These are phyloP conservation scores for Wickerhamiella vanderwaltii DNA, from an alignment of 805 yeast species.

Conservation along the genomic window DNA sequence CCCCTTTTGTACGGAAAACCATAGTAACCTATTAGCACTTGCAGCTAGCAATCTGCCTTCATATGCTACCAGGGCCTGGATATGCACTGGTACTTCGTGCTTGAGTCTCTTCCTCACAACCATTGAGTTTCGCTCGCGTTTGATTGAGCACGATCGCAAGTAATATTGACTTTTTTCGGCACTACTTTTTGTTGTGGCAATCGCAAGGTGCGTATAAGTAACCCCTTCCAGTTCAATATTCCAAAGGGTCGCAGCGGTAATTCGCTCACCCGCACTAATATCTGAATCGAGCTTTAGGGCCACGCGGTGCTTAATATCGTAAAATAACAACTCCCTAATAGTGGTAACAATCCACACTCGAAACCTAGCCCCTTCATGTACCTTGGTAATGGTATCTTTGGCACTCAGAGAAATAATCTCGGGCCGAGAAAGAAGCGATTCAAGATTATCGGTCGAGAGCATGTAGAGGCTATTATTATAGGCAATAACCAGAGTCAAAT, in stretches of 20 bases:
- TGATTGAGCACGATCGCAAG: conserved; percentile 3
- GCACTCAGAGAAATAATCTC: background rate
- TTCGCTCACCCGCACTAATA: background rate
- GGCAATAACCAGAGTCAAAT: conserved; percentile 3
- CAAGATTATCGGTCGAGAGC: background rate
- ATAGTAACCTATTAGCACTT: background rate
- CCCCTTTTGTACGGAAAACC: background rate
- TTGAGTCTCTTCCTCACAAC: conserved; percentile 4
- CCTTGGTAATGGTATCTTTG: background rate
- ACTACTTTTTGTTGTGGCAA: background rate
- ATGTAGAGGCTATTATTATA: background rate
- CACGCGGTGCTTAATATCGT: conserved; percentile 4
- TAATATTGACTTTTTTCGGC: background rate
- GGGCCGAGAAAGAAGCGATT: background rate
- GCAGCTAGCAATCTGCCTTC: background rate
- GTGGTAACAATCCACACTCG: conserved; percentile 5
- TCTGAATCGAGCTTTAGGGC: background rate
- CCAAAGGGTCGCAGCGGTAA: conserved; percentile 2
- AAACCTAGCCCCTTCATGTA: background rate
- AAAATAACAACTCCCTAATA: background rate
- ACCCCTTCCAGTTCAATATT: background rate
- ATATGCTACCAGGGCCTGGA: background rate
- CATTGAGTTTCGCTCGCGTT: conserved; percentile 3
- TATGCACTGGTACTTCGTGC: background rate
- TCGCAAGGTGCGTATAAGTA: conserved; percentile 1